These are phyloP conservation scores for Blastobotrys americana DNA, from an alignment of 805 yeast species.

Conservation along the genomic window DNA sequence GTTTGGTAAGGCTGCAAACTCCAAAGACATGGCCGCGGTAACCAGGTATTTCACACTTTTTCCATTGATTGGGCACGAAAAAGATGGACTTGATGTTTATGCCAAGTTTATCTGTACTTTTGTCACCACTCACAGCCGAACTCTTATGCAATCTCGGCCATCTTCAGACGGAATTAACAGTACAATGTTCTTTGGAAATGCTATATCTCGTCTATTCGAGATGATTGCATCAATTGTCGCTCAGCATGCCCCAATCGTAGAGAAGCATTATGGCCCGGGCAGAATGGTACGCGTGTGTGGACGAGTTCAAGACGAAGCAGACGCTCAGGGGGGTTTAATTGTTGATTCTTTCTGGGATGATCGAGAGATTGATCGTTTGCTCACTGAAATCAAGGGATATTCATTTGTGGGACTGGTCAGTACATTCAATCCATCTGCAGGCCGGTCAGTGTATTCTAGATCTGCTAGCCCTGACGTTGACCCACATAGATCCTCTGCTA, in stretches of 20 bases:
- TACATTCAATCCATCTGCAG: slow-evolving; percentile 22
- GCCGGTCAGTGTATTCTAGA: slow-evolving; percentile 4
- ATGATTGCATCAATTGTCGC: slow-evolving; percentile 75
- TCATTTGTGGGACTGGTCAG: slow-evolving; percentile 42
- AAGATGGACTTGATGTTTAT: slow-evolving; percentile 69
- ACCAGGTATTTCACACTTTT: slow-evolving; percentile 79
- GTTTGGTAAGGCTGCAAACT: slow-evolving; percentile 63
- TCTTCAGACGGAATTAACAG: slow-evolving; percentile 12
- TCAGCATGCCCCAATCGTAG: slow-evolving; percentile 78
- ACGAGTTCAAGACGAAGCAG: slow-evolving; percentile 78
- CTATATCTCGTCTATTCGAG: slow-evolving; percentile 53
- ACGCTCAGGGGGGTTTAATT: slow-evolving; percentile 84
- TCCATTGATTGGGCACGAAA: slow-evolving; percentile 72
- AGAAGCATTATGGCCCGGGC: slow-evolving; percentile 57
- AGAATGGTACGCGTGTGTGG: slow-evolving; percentile 58
- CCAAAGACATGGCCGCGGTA: slow-evolving; percentile 57
- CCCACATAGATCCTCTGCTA: not conserved
- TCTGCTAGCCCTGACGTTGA: slow-evolving; percentile 7
- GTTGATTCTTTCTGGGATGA: slow-evolving; percentile 79
- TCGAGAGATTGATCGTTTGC: slow-evolving; percentile 47
- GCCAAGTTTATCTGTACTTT: slow-evolving; percentile 81
- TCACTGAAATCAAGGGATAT: slow-evolving; percentile 52
- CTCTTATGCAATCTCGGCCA: slow-evolving; percentile 37
- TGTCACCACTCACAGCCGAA: slow-evolving; percentile 70
- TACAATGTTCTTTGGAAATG: slow-evolving; percentile 33